phyloP scores from a whole-genome alignment of 2,329 filamentous ascomycete genomes.

The Xylariaceae sp. region DNA sequence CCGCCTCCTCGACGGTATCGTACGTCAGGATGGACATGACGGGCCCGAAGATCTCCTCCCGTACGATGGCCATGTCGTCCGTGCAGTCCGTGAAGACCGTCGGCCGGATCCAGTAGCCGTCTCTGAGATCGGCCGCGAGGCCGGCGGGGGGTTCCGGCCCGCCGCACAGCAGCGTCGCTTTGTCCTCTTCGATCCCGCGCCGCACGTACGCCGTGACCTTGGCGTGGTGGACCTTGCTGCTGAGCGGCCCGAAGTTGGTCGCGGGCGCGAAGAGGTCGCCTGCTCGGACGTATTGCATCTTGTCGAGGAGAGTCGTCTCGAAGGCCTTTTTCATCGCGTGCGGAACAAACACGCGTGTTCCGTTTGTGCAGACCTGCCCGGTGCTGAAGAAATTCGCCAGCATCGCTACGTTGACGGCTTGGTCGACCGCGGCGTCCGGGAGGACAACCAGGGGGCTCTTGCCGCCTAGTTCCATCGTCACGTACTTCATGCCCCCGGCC shows the following conservation, averaged over 20 bases:
- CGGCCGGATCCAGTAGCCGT: constrained; percentile 83
- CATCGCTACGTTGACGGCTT: constrained; percentile 87
- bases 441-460: constrained; percentile 82
- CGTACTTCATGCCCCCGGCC: constrained; percentile 80
- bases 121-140: constrained; percentile 51
- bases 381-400: constrained; percentile 93
- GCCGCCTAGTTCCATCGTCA: constrained; percentile 90
- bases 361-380: constrained; percentile 92
- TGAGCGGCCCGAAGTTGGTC: constrained; percentile 85
- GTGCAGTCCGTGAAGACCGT: constrained; percentile 87
- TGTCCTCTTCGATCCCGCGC: constrained; percentile 73
- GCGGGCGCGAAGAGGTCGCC: constrained; percentile 71
- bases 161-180: constrained; percentile 73
- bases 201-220: constrained; percentile 80
- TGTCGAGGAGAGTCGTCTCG: constrained; percentile 68
- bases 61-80: constrained; percentile 77
- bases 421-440: constrained; percentile 75
- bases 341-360: constrained; percentile 84
- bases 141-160: constrained; percentile 61
- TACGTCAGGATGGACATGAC: constrained; percentile 83
- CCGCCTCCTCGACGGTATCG: constrained; percentile 67
- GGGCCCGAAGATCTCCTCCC: constrained; percentile 87
- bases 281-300: constrained; percentile 70
- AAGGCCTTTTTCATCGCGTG: constrained; percentile 65
- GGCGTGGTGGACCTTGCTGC: constrained; percentile 71